Evolutionary conservation across 2,329 filamentous ascomycete species (phyloP).

Genomic region (Drechslerella stenobrocha): DNA sequence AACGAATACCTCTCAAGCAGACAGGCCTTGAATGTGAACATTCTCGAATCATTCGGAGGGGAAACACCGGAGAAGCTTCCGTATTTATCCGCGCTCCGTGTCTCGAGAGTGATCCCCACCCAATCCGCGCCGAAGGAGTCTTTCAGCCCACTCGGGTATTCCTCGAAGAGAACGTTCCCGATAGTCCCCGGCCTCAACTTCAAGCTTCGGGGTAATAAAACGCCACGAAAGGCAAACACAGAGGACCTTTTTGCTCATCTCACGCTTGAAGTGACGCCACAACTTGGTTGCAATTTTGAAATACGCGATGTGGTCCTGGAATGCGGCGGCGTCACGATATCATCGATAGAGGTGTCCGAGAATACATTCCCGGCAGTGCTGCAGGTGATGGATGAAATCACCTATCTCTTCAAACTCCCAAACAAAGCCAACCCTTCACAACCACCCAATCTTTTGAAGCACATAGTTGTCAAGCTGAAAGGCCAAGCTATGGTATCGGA

Average conservation of each 20-base stretch:
- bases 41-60: conserved; percentile 72
- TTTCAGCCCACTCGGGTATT: conserved; percentile 67
- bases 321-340: conserved; percentile 56
- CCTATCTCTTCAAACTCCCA: conserved; percentile 68
- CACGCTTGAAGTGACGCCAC: conserved; percentile 73
- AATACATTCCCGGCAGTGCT: conserved; percentile 31
- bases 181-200: conserved; percentile 72
- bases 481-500: conserved; percentile 62
- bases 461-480: conserved; percentile 60
- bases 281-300: conserved; percentile 64
- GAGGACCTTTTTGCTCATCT: conserved; percentile 70
- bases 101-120: conserved; percentile 72
- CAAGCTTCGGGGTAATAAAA: conserved; percentile 70
- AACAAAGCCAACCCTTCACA: conserved; percentile 63
- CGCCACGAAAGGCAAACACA: conserved; percentile 62
- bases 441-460: conserved; percentile 52
- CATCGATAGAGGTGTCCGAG: conserved; percentile 32
- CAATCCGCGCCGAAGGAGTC: conserved; percentile 65
- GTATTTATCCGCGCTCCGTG: conserved; percentile 71
- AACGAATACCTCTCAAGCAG: conserved; percentile 72
- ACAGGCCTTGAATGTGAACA: conserved; percentile 70
- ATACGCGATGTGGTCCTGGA: conserved; percentile 51
- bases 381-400: conserved; percentile 65
- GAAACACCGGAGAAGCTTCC: conserved; percentile 69
- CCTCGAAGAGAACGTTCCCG: conserved; percentile 66